These are phyloP conservation scores for Viola pubescens DNA, from an alignment of 441 rosid genomes.

Conservation along the genomic window DNA sequence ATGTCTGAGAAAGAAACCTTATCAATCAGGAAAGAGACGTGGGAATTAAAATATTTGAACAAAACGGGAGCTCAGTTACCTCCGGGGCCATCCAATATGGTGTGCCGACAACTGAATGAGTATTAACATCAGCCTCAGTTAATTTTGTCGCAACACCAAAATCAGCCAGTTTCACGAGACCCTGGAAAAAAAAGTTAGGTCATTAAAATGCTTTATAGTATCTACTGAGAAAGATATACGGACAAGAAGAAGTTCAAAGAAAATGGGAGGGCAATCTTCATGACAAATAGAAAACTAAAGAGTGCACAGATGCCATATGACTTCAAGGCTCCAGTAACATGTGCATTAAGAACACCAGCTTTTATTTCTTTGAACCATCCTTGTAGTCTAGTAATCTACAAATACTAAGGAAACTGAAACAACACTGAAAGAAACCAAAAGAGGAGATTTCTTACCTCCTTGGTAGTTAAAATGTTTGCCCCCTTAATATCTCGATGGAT, in stretches of 20 bases:
- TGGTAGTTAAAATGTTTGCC: constrained; percentile 94
- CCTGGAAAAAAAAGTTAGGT: constrained; percentile 40
- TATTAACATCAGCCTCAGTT: constrained; percentile 96
- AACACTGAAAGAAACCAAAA: neutral
- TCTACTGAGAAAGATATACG: neutral
- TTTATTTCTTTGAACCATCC: too few relatives aligned
- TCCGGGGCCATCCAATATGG: constrained; percentile 99
- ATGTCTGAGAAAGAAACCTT: too few relatives aligned
- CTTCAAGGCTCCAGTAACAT: neutral
- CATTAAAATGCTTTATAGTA: constrained; percentile 3
- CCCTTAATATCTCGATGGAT: constrained; percentile 99
- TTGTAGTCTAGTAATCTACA: neutral
- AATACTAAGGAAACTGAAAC: neutral
- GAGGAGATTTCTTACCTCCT: constrained; percentile 47
- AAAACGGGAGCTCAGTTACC: constrained; percentile 34
- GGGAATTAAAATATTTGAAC: too few relatives aligned
- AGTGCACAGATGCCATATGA: neutral
- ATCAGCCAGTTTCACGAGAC: constrained; percentile 99
- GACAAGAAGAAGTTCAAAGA: neutral
- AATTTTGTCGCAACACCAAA: constrained; percentile 99
- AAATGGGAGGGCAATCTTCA: neutral
- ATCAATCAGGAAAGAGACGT: too few relatives aligned
- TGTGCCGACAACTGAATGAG: constrained; percentile 99
- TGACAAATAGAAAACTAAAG: neutral
- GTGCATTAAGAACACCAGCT: neutral